phyloP scores from a whole-genome alignment of 2,329 filamentous ascomycete species.

The Drechmeria coniospora region DNA sequence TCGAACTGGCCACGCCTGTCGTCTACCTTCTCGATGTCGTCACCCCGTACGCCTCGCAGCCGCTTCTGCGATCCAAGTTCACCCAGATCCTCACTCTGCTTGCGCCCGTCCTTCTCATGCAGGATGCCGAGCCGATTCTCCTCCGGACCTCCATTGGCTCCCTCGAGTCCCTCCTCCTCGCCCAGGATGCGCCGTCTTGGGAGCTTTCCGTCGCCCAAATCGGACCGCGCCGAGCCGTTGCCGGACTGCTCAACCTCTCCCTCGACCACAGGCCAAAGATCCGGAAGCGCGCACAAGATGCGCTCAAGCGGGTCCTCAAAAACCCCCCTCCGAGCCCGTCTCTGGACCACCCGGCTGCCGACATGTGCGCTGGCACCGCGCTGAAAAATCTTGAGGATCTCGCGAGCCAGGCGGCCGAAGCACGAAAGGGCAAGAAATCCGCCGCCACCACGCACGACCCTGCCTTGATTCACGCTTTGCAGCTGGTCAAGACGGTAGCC shows the following conservation, averaged over 20 bases:
- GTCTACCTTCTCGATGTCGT: conserved; percentile 93
- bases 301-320: conserved; percentile 66
- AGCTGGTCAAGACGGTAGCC: conserved; percentile 82
- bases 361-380: conserved; percentile 89
- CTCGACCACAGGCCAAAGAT: conserved; percentile 87
- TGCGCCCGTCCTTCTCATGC: conserved; percentile 65
- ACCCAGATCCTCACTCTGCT: conserved; percentile 79
- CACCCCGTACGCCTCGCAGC: conserved; percentile 67
- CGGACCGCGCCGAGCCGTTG: conserved; percentile 73
- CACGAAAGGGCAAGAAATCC: conserved; percentile 50
- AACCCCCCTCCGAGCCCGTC: conserved; percentile 82
- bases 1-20: conserved; percentile 69
- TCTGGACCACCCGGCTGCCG: conserved; percentile 83
- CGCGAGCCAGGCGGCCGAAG: conserved; percentile 42
- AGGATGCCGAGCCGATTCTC: conserved; percentile 74
- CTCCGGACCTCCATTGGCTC: conserved; percentile 82
- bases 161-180: conserved; percentile 77
- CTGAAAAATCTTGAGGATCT: conserved; percentile 67
- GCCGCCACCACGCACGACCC: conserved; percentile 55
- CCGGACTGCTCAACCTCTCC: conserved; percentile 69
- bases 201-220: conserved; percentile 69
- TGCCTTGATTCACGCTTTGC: conserved; percentile 75
- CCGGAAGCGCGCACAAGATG: conserved; percentile 82
- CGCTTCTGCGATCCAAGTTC: conserved; percentile 88
- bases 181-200: conserved; percentile 81